Conservation (phyloP, 2,329 filamentous ascomycete species). For the Cercospora sesami region DNA sequence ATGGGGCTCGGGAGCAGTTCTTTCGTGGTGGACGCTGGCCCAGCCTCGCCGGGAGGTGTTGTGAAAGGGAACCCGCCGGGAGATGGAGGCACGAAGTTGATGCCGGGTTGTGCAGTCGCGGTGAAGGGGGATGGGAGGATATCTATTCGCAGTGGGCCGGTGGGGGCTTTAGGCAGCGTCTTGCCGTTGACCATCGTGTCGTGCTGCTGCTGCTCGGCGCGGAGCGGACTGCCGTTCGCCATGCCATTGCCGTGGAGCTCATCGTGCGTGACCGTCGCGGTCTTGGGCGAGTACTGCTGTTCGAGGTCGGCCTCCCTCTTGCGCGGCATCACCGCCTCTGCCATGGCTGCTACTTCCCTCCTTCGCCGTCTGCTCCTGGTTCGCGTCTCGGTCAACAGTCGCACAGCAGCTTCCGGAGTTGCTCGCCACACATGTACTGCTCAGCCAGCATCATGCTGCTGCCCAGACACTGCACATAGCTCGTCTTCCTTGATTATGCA, state of each 20-base stretch:
- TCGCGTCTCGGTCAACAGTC: neutral
- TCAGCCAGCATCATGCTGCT: neutral
- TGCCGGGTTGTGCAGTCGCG: conserved; percentile 1
- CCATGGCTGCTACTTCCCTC: conserved; percentile 1
- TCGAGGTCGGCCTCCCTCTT: neutral
- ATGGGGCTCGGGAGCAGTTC: conserved; percentile 13
- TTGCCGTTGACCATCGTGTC: conserved; percentile 16
- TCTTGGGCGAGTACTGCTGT: neutral
- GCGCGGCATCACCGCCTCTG: conserved; percentile 1
- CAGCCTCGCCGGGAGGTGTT: conserved; percentile 24
- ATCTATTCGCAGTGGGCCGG: conserved; percentile 11
- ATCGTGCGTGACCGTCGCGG: neutral
- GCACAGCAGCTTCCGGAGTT: neutral
- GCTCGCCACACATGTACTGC: neutral
- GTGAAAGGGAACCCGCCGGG: conserved; percentile 28
- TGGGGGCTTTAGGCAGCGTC: conserved; percentile 15
- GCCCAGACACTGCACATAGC: neutral
- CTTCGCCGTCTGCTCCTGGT: neutral
- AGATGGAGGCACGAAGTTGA: conserved; percentile 24
- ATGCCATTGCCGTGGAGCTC: neutral
- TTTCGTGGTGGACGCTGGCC: conserved; percentile 27
- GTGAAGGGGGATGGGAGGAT: neutral
- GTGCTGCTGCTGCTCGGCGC: neutral
- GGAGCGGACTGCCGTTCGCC: neutral
- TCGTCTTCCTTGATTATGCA: conserved; percentile 6